Evolutionary conservation across 2,329 filamentous ascomycete species (phyloP).

Genomic region (Chalara sp.): DNA sequence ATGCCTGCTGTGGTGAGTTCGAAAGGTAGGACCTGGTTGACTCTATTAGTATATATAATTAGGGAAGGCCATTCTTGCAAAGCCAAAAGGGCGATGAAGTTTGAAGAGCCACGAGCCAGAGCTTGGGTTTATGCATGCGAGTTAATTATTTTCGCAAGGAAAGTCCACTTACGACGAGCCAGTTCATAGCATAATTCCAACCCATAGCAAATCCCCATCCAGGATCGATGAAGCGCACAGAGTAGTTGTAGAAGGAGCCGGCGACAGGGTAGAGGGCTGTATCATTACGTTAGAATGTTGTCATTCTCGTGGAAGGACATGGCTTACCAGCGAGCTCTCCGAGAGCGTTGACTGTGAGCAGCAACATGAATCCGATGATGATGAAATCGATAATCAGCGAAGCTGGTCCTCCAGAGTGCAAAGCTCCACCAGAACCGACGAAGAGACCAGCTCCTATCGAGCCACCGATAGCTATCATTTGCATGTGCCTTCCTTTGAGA

Average conservation of each 20-base stretch:
- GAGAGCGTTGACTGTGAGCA: constrained; percentile 61
- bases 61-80: too few relatives aligned
- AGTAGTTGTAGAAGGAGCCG: constrained; percentile 87
- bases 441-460: constrained; percentile 34
- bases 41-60: too few relatives aligned
- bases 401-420: constrained; percentile 53
- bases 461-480: constrained; percentile 1
- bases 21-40: constrained; percentile 49
- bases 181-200: constrained; percentile 87
- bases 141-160: too few relatives aligned
- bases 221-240: constrained; percentile 88
- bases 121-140: too few relatives aligned
- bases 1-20: constrained; percentile 83
- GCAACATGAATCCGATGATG: constrained; percentile 70
- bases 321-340: constrained; percentile 79
- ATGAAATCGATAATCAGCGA: constrained; percentile 70
- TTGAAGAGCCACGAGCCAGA: too few relatives aligned
- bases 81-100: too few relatives aligned
- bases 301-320: neutral
- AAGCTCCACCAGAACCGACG: constrained; percentile 38
- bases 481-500: constrained; percentile 2
- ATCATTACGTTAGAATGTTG: neutral
- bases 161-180: constrained; percentile 56
- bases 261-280: constrained; percentile 73
- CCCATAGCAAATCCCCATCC: constrained; percentile 95